Evolutionary conservation across 768 basidiomycete genomes (phyloP).

Genomic region (Flagelloscypha sp.): DNA sequence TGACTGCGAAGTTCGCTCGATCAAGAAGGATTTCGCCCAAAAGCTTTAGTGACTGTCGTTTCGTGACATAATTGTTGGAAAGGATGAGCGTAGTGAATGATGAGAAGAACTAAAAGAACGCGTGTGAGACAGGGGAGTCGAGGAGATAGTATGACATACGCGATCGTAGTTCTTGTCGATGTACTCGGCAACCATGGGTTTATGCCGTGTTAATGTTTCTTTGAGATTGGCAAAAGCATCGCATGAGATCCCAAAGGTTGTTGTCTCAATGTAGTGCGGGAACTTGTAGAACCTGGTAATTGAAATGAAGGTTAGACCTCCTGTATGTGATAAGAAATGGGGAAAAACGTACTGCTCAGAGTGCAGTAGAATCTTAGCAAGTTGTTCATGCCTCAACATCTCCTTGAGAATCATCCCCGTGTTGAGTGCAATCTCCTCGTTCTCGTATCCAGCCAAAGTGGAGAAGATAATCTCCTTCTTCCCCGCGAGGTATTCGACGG

Average conservation of each 20-base stretch:
- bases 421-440: slow-evolving; percentile 93
- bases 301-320: background rate
- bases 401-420: slow-evolving; percentile 97
- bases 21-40: slow-evolving; percentile 97
- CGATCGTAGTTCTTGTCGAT: slow-evolving; percentile 96
- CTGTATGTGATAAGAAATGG: background rate
- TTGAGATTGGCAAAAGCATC: slow-evolving; percentile 97
- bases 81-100: slow-evolving; percentile 90
- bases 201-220: slow-evolving; percentile 94
- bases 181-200: slow-evolving; percentile 96
- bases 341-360: slow-evolving; percentile 75
- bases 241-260: slow-evolving; percentile 96
- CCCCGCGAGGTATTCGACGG: slow-evolving; percentile 83
- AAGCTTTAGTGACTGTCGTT: slow-evolving; percentile 95
- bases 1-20: slow-evolving; percentile 95
- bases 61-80: slow-evolving; percentile 97
- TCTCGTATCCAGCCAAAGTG: slow-evolving; percentile 85
- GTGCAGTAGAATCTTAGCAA: slow-evolving; percentile 83
- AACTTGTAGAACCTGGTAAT: slow-evolving; percentile 83
- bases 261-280: slow-evolving; percentile 93
- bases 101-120: slow-evolving; percentile 72
- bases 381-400: slow-evolving; percentile 88
- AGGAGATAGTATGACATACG: slow-evolving; percentile 35
- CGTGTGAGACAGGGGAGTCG: background rate
- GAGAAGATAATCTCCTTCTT: slow-evolving; percentile 73